Percentiles rank a stretch among this genome's conserved stretches.
These are phyloP conservation scores for Pythium aquatile DNA, from an alignment of 352 stramenopile species.

Conservation along the genomic window DNA sequence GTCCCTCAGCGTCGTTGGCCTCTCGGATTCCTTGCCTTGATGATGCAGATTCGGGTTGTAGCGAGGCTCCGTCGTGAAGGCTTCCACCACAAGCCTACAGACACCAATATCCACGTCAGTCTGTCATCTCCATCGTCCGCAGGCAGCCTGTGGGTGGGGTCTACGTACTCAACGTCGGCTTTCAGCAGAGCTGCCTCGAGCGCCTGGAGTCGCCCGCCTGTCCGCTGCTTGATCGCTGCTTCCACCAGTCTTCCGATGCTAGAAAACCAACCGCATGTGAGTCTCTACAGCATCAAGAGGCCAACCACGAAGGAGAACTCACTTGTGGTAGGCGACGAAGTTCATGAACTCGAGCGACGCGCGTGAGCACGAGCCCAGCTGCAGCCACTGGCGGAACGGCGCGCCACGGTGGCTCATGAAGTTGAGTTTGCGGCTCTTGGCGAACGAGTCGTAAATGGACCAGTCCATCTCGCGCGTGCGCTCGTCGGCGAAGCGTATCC, in stretches of 20 bases:
- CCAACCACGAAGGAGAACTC: conserved; percentile 17
- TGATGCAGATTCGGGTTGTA: background rate
- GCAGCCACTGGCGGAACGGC: conserved; percentile 72
- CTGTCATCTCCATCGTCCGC: background rate
- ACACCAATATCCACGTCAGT: background rate
- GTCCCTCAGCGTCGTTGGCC: background rate
- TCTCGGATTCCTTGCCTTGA: background rate
- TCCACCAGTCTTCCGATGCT: conserved; percentile 83
- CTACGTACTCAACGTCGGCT: conserved; percentile 60
- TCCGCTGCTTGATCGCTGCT: conserved; percentile 73
- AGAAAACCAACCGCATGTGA: background rate
- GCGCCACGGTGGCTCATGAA: conserved; percentile 78
- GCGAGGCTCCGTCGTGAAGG: background rate
- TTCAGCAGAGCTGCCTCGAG: conserved; percentile 52
- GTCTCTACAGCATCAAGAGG: background rate
- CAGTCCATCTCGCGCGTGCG: conserved; percentile 82
- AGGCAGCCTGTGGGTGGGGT: too few relatives aligned
- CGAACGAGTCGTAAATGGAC: conserved; percentile 80
- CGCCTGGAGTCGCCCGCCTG: conserved; percentile 48
- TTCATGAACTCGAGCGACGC: conserved; percentile 85
- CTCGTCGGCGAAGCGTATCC: conserved; percentile 83
- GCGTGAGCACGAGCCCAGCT: conserved; percentile 56
- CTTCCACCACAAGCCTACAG: conserved; percentile 2
- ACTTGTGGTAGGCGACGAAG: conserved; percentile 87
- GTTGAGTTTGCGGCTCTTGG: conserved; percentile 74